These are phyloP conservation scores for Globisporangium abappressorium DNA, from an alignment of 352 stramenopile genomes.

Conservation along the genomic window DNA sequence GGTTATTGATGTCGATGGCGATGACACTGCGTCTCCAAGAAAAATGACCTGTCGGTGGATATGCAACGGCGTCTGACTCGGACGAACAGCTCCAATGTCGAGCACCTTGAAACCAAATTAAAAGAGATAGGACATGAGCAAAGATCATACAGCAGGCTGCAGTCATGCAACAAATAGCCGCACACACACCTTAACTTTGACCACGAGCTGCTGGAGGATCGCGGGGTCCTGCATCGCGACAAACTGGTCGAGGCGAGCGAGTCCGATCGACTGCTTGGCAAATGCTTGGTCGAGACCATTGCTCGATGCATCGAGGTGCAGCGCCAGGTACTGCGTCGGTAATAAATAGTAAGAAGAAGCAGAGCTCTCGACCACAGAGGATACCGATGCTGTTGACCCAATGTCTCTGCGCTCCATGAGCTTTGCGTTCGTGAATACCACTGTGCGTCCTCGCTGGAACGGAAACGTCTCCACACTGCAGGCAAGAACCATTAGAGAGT, in stretches of 20 bases:
- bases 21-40: constrained; percentile 31
- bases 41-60: constrained; percentile 65
- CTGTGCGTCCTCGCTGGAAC: constrained; percentile 30
- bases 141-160: neutral
- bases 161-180: neutral
- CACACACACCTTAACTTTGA: constrained; percentile 21
- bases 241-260: constrained; percentile 15
- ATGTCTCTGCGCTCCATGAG: constrained; percentile 48
- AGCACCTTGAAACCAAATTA: constrained; percentile 29
- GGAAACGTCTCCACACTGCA: constrained; percentile 32
- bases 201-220: constrained; percentile 31
- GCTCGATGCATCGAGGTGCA: constrained; percentile 21
- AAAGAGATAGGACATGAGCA: neutral
- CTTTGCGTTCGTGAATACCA: constrained; percentile 62
- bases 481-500: neutral
- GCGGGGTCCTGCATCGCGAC: constrained; percentile 16
- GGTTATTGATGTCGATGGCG: neutral
- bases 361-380: neutral
- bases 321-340: constrained; percentile 35
- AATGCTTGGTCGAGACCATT: constrained; percentile 12
- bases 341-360: constrained; percentile 21
- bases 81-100: constrained; percentile 64
- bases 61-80: constrained; percentile 51
- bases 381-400: neutral
- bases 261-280: constrained; percentile 9